phyloP scores from a whole-genome alignment of 2,329 filamentous ascomycete genomes.

The Gnomoniopsis sp. region DNA sequence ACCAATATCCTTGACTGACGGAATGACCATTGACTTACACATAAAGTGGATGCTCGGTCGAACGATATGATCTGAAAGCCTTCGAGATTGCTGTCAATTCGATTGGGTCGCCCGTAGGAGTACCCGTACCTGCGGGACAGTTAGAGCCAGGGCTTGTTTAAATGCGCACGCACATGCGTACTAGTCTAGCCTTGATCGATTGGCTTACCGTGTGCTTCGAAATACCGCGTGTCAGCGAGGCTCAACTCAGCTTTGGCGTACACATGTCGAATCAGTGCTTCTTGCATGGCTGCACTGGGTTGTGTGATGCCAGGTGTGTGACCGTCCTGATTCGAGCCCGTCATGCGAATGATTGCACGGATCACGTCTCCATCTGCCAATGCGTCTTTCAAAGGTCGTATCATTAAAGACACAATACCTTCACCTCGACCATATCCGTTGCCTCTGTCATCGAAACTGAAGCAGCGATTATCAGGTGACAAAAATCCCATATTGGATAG shows the following conservation, averaged over 20 bases:
- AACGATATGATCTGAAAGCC: slow-evolving; percentile 19
- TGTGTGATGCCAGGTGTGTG: slow-evolving; percentile 35
- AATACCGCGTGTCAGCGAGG: slow-evolving; percentile 15
- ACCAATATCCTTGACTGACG: too few species aligned
- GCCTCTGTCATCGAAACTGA: slow-evolving; percentile 29
- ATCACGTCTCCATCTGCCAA: slow-evolving; percentile 36
- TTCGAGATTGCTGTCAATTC: slow-evolving; percentile 30
- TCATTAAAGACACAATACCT: slow-evolving; percentile 29
- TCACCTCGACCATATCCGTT: slow-evolving; percentile 32
- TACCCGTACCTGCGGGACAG: not conserved
- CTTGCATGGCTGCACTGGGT: slow-evolving; percentile 31
- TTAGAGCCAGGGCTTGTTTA: not conserved
- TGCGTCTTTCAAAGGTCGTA: slow-evolving; percentile 39
- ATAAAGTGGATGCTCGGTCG: slow-evolving; percentile 14
- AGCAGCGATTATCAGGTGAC: slow-evolving; percentile 29
- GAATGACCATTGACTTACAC: slow-evolving; percentile 14
- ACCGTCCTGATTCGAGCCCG: slow-evolving; percentile 35
- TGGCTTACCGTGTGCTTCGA: slow-evolving; percentile 23
- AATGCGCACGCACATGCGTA: not conserved
- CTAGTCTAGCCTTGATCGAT: too few species aligned
- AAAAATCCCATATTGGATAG: slow-evolving; percentile 18
- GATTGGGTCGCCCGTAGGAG: slow-evolving; percentile 22
- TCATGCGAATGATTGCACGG: slow-evolving; percentile 28
- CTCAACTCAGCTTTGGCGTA: slow-evolving; percentile 22
- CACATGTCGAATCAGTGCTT: slow-evolving; percentile 24